Base-by-base conservation (phyloP, 2,329 filamentous ascomycete species). In the Golovinomyces cichoracearum region DNA sequence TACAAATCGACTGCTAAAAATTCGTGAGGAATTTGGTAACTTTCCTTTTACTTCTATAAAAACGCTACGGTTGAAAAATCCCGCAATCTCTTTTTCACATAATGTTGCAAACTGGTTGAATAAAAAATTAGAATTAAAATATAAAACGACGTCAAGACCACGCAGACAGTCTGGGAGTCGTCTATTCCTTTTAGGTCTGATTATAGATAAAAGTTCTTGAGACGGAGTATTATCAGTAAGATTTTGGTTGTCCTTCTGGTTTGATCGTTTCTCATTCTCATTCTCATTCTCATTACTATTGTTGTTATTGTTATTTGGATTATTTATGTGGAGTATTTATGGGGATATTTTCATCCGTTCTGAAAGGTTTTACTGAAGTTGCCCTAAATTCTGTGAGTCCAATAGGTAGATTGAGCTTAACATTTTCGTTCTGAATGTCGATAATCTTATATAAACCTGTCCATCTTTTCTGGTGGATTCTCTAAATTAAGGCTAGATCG, bases 391-490 rank as follows among this genome's bases (percentile, higher is more conserved):
- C 33, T 10, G n/a, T 37, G 33, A 15, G 33, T 37, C 15, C 15
- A 9, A 5, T 37, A 9, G 33, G 15, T 9, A 37, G 33, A 17
- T 37, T 5, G n/a, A 5, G 33, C 33, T 37, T 37, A n/a, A 37
- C n/a, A 37, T 45, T 41, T 25, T 41, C 38, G n/a, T 41, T 41
- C n/a, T 41, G 5, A 23, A 22, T 41, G 22, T 41, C 4, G 22
- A 22, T 41, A 1, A 22, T 15, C 4, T 41, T 41, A 1, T 21
- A 25, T 5, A 19, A 19, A 7, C 38, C 38, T 1, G 38, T 41
- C 38, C 38, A 41, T 41, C 15, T 45, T 45, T 48, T 17, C 45
- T 31, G 35, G 45, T 45, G 23, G 33, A 37, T 37, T 10, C 33
- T 37, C 33, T 31, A 49, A 15, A 49, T 45, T 1, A 51, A 27